These are phyloP conservation scores for Yarrowia sp. DNA, from an alignment of 805 yeast species.

Conservation along the genomic window DNA sequence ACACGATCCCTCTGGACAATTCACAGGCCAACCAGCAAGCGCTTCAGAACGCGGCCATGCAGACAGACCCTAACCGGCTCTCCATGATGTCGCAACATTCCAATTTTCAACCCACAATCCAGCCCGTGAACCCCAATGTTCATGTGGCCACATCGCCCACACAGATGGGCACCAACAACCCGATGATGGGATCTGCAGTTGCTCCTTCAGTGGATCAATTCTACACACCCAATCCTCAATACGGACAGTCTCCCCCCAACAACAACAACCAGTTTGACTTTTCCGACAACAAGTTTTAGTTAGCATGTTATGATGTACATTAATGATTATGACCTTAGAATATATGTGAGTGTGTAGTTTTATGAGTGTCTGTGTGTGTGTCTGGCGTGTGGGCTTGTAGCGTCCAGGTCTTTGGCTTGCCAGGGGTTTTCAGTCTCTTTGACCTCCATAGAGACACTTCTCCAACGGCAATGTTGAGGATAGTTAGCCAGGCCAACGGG, in stretches of 20 bases:
- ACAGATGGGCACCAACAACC: not conserved
- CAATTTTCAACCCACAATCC: constrained; percentile 1
- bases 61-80: constrained; percentile 17
- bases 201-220: constrained; percentile 17
- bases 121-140: not conserved
- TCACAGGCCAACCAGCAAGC: constrained; percentile 16
- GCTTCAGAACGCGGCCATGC: constrained; percentile 9
- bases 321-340: constrained; percentile 21
- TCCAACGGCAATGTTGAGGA: not conserved
- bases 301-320: constrained; percentile 20
- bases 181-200: not conserved
- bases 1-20: constrained; percentile 10
- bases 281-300: constrained; percentile 19
- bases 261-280: constrained; percentile 23
- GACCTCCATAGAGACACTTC: not conserved
- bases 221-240: constrained; percentile 22
- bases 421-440: too few species aligned
- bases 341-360: not conserved
- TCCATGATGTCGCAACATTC: constrained; percentile 9
- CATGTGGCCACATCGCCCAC: constrained; percentile 6
- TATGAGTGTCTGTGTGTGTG: not conserved
- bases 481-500: not conserved
- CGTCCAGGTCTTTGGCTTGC: too few species aligned
- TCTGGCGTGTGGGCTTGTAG: not conserved
- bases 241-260: constrained; percentile 18